Percentiles rank a stretch among this genome's conserved stretches.
Conservation (phyloP, 2,329 filamentous ascomycete genomes). For the Phaeosphaeriaceae sp. region DNA sequence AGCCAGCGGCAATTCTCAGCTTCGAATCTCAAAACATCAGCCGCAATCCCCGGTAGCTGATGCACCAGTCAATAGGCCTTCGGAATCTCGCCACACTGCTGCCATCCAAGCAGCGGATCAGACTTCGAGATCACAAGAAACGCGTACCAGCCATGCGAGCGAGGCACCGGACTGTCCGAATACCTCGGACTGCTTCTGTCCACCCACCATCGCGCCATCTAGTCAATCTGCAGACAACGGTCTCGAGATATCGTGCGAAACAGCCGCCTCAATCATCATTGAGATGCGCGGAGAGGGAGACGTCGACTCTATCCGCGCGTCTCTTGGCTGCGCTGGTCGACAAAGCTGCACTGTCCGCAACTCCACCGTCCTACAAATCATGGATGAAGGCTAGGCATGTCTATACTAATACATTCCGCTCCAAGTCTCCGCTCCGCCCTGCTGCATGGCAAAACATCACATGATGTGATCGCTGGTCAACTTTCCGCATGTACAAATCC, state of each 20-base stretch:
- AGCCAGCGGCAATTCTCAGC: neutral
- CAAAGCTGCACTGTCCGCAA: conserved; percentile 31
- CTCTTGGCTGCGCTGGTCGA: conserved; percentile 25
- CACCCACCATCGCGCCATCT: conserved; percentile 10
- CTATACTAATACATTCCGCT: neutral
- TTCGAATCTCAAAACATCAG: neutral
- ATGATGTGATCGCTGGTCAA: neutral
- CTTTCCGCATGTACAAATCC: neutral
- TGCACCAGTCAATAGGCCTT: neutral
- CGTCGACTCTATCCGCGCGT: conserved; percentile 20
- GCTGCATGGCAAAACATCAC: neutral
- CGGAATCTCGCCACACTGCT: neutral
- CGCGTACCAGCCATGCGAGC: neutral
- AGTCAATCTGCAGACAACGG: conserved; percentile 2
- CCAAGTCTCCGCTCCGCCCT: neutral
- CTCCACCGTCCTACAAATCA: conserved; percentile 30
- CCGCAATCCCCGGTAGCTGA: neutral
- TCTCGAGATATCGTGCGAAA: conserved; percentile 36
- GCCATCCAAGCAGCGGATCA: neutral
- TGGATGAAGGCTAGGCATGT: conserved; percentile 26
- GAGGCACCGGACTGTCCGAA: conserved; percentile 21
- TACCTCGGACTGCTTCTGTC: conserved; percentile 29
- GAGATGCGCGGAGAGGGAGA: conserved; percentile 37
- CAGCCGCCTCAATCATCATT: conserved; percentile 34
- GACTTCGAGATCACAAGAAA: neutral